These are phyloP conservation scores for Umbelopsis ramanniana DNA, from an alignment of 192 early-diverging fungal genomes.

Conservation along the genomic window DNA sequence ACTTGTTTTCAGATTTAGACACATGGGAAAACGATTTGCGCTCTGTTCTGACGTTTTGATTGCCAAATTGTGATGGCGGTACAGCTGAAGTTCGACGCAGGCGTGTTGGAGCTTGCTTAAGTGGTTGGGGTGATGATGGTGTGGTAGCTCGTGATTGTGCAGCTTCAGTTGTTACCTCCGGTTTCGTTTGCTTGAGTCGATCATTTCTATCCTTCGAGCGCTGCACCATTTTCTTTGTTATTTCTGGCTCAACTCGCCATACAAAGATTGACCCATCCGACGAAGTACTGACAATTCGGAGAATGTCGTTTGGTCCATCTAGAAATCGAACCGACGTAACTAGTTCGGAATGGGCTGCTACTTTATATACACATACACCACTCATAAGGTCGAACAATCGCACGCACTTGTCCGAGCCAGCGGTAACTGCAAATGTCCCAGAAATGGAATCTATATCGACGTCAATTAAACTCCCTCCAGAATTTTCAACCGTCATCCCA, in stretches of 20 bases:
- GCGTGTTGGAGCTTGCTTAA: background rate
- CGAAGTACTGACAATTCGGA: conserved; percentile 67
- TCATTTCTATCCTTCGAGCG: conserved; percentile 27
- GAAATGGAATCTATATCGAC: conserved; percentile 68
- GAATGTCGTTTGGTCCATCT: conserved; percentile 5
- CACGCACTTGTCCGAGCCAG: conserved; percentile 70
- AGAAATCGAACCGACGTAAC: conserved; percentile 72
- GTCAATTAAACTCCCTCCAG: conserved; percentile 63
- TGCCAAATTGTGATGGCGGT: background rate
- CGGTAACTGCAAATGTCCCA: conserved; percentile 67
- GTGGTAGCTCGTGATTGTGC: background rate
- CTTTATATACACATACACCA: conserved; percentile 62
- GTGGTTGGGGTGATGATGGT: background rate
- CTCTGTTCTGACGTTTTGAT: conserved; percentile 8
- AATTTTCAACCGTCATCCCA: conserved; percentile 35
- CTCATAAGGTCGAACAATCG: conserved; percentile 71
- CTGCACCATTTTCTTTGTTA: conserved; percentile 35
- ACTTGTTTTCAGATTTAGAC: conserved; percentile 42
- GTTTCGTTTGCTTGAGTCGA: conserved; percentile 21
- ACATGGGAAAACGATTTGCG: conserved; percentile 38
- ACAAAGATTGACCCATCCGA: conserved; percentile 80
- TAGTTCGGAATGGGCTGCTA: conserved; percentile 72
- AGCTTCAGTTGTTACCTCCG: background rate
- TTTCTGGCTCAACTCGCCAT: conserved; percentile 64
- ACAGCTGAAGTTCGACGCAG: background rate